Evolutionary conservation across 495 filamentous ascomycete species (phyloP), one percentile per base, ranked within the genome.

Genomic region (Aspergillus cristatus): DNA sequence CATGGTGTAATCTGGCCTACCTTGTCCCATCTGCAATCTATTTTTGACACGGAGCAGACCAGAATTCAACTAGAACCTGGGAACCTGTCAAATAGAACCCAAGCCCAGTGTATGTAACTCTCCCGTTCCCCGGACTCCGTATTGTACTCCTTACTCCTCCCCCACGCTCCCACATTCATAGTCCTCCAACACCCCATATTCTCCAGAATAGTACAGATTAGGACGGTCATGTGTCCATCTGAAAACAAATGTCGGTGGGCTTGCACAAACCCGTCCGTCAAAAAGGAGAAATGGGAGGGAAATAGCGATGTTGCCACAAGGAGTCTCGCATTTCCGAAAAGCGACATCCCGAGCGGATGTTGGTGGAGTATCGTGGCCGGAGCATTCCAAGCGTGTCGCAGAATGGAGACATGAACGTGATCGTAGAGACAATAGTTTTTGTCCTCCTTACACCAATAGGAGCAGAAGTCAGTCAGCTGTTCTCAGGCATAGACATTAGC

Each of bases 1-100:
- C 40, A 34, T 51, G 43, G 47, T 51, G 47, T 51, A 43, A 51
- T 51, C 38, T 31, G 22, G 30, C 35, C 32, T 43, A 13, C 35
- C 30, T 16, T 35, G 41, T n/a, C 20, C 20, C 20, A 8, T 24
- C 20, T 24, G 20, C 8, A n/a, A 4, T 24, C 4, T 24, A 24
- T 24, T 8, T 24, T 8, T 24, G 25, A 13, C 8, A 38, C 32
- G 36, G 25, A 14, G 18, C 36, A 17, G 6, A n/a, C n/a, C n/a
- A n/a, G n/a, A n/a, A n/a, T n/a, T n/a, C n/a, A n/a, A n/a, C n/a
- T n/a, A 24, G 4, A 24, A 4, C 20, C 8, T 24, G 20, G 20
- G 20, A 24, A 24, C 8, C 20, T 24, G 20, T 4, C 20, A n/a
- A n/a, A n/a, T n/a, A n/a, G n/a, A n/a, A n/a, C n/a, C n/a, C n/a